Evolutionary conservation across 2,329 filamentous ascomycete genomes (phyloP), one percentile per base, ranked within the genome.

Genomic region (Metarhizium album): DNA sequence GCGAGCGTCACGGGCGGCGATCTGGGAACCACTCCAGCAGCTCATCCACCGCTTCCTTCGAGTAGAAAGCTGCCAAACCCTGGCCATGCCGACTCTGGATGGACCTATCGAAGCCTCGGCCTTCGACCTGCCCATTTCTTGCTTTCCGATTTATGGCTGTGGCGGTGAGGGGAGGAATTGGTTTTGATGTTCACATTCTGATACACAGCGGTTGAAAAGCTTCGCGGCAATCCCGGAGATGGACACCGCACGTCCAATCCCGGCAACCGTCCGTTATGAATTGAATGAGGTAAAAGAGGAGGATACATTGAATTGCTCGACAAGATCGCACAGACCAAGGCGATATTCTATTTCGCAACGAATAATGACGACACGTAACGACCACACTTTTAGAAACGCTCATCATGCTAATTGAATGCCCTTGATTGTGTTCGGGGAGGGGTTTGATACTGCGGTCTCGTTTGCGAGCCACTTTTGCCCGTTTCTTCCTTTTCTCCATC

Each of bases 21-120:
- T 79, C 76, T 22, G 76, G 77, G 23, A 72, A 75, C 55, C 77
- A 82, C 64, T 82, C 78, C 51, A 81, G 78, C 70, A 80, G 78
- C 71, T 80, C 76, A 64, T 82, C 79, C 46, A 81, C 77, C 51
- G 72, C 76, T 38, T 82, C 79, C 22, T 74, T 79, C 59, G 78
- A 82, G 54, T 80, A 70, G 22, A 24, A 69, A 48, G 38, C 27
- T 14, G 16, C 3, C n/a, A 45, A 37, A 31, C 16, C n/a, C 13
- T 48, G 29, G 47, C 47, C 14, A 24, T 20, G 31, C 11, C 7
- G 16, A n/a, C 37, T 40, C n/a, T 16, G 9, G 37, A 40, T 40
- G 37, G 37, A 40, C 37, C 20, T n/a, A 20, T 14, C 11, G 31
- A 42, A 33, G 7, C 47, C 42, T 48, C 18, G n/a, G 18, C 24